These are phyloP conservation scores for Leptomonas seymouri DNA, from an alignment of 208 protist species.

Conservation along the genomic window DNA sequence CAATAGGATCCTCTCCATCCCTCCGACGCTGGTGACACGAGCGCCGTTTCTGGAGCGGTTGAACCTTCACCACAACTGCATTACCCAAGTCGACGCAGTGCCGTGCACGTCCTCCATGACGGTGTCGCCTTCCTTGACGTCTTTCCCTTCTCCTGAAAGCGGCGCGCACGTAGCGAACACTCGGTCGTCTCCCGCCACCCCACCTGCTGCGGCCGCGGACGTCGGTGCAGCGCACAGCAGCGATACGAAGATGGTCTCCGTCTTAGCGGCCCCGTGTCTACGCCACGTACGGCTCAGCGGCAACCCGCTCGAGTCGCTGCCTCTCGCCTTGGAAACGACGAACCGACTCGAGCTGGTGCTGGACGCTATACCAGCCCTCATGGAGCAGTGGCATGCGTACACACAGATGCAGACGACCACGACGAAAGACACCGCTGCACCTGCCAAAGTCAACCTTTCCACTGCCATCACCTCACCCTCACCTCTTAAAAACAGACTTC, in stretches of 20 bases:
- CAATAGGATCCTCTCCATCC: slow-evolving; percentile 68
- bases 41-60: slow-evolving; percentile 61
- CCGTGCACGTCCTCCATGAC: neutral
- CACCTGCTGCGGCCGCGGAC: neutral
- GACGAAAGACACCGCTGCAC: neutral
- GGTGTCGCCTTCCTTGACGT: neutral
- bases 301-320: slow-evolving; percentile 68
- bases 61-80: slow-evolving; percentile 69
- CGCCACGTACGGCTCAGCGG: slow-evolving; percentile 66
- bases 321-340: slow-evolving; percentile 51
- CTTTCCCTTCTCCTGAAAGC: neutral
- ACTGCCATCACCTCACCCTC: neutral
- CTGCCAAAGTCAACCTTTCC: neutral
- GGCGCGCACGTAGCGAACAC: neutral
- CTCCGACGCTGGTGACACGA: slow-evolving; percentile 24
- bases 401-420: slow-evolving; percentile 17
- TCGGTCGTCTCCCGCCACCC: neutral
- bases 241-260: slow-evolving; percentile 34
- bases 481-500: slow-evolving; percentile 8
- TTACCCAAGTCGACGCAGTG: slow-evolving; percentile 47
- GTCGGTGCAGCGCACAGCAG: no score
- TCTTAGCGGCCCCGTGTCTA: slow-evolving; percentile 61
- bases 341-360: slow-evolving; percentile 65
- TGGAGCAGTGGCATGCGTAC: slow-evolving; percentile 63
- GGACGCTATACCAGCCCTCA: slow-evolving; percentile 67